Conservation (phyloP, 176 grass and related monocot genomes). For the Avena sativa region DNA sequence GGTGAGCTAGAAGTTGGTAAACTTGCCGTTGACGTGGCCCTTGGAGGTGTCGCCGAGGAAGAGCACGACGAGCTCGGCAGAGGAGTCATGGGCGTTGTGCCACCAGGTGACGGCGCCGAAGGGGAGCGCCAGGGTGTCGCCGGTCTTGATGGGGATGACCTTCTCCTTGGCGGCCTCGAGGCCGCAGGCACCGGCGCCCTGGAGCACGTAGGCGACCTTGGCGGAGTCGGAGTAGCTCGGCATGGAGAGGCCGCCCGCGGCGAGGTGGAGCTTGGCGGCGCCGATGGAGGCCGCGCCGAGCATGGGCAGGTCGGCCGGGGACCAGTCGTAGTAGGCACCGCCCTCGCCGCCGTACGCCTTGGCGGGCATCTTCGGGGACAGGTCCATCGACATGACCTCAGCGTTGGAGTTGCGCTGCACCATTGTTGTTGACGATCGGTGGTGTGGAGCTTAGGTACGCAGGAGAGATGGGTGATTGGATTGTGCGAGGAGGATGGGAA, state of each 20-base stretch:
- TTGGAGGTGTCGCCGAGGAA: conserved; percentile 83
- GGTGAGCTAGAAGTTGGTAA: conserved; percentile 70
- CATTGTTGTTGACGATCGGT: background rate
- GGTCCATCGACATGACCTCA: conserved; percentile 42
- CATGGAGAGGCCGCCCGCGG: conserved; percentile 55
- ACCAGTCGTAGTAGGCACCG: conserved; percentile 65
- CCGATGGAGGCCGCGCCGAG: conserved; percentile 70
- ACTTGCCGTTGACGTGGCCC: conserved; percentile 58
- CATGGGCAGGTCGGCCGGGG: conserved; percentile 67
- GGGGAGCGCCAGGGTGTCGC: conserved; percentile 71
- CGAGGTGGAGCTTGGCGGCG: conserved; percentile 67
- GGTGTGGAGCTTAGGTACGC: too few relatives aligned
- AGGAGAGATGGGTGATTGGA: too few relatives aligned
- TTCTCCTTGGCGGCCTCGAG: conserved; percentile 69
- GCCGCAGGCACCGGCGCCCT: conserved; percentile 53
- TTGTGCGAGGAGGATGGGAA: too few relatives aligned
- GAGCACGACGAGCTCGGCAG: conserved; percentile 54
- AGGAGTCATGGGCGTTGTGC: conserved; percentile 50
- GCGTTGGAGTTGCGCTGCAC: conserved; percentile 5
- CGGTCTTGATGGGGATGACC: conserved; percentile 61
- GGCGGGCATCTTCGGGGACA: conserved; percentile 52
- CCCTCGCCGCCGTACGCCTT: conserved; percentile 52
- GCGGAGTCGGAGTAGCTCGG: conserved; percentile 82
- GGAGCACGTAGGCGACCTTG: conserved; percentile 84
- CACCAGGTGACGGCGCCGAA: conserved; percentile 79